Evolutionary conservation across 129 eudicot species (phyloP), one percentile per base, ranked within the genome.

Genomic region (Kitagawia praeruptora): DNA sequence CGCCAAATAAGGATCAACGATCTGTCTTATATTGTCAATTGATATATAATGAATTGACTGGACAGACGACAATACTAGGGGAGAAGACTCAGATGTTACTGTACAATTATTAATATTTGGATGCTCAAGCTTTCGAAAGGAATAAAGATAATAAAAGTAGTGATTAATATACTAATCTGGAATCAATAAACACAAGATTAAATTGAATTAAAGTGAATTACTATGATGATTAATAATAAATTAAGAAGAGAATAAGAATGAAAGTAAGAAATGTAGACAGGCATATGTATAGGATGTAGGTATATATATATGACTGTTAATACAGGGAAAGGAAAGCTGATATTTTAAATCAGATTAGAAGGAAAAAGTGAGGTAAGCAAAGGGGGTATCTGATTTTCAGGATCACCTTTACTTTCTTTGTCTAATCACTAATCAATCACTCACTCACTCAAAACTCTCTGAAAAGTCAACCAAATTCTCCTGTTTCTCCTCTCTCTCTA

Each of bases 331-430:
- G 0, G 42, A 70, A 70, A 39, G 75, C 8, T 19, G 75, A 70
- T 16, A 39, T 70, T 4, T 37, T 37, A 39, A 70, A 70, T 34
- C 25, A 70, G 37, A 16, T 11, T 23, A 41, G 14, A 46, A 25
- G 37, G 12, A 13, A 75, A 75, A 46, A 46, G 40, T 75, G 77
- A 75, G 77, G 41, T 75, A 46, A 75, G 77, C 77, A 46, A 46
- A 75, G 27, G 56, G 58, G 77, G 77, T 75, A 85, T 85, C 67
- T 38, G 76, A 21, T 75, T 78, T 85, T 79, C 85, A 61, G 80
- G 79, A 82, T 78, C 80, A 82, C 37, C 80, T 85, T 80, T 82
- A 80, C 81, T 84, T 84, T 86, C 81, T 82, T 84, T 86, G 80
- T 86, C 85, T 76, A 82, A 83, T 84, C 82, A 58, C 67, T 37